Conservation (phyloP, 2,329 filamentous ascomycete genomes). For the Aspergillus texensis region DNA sequence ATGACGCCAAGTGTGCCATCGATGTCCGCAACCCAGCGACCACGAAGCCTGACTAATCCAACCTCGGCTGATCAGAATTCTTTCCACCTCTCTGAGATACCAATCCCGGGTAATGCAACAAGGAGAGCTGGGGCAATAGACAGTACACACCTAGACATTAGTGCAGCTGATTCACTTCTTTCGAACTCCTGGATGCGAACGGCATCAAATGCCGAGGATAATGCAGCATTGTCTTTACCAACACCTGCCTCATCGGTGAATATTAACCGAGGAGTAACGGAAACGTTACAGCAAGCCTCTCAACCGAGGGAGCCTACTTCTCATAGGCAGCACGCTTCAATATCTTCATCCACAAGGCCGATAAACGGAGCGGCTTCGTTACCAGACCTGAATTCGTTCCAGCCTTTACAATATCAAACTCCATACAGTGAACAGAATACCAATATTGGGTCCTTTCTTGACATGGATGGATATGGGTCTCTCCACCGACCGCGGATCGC, state of each 20-base stretch:
- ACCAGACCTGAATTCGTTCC: slow-evolving; percentile 27
- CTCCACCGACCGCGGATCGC: slow-evolving; percentile 36
- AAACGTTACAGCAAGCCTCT: slow-evolving; percentile 22
- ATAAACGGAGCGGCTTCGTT: slow-evolving; percentile 22
- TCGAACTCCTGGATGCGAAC: slow-evolving; percentile 33
- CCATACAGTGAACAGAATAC: slow-evolving; percentile 33
- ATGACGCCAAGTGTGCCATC: not conserved
- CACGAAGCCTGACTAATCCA: slow-evolving; percentile 9
- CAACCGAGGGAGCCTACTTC: slow-evolving; percentile 21
- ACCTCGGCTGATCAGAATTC: slow-evolving; percentile 7
- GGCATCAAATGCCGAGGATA: slow-evolving; percentile 29
- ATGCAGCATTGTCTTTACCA: slow-evolving; percentile 26
- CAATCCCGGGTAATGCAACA: slow-evolving; percentile 1
- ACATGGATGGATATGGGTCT: slow-evolving; percentile 33
- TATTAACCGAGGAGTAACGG: slow-evolving; percentile 20
- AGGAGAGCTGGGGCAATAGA: slow-evolving; percentile 12
- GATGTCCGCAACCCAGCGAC: slow-evolving; percentile 6
- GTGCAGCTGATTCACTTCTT: slow-evolving; percentile 26
- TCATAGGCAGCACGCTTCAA: slow-evolving; percentile 18
- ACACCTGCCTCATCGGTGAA: slow-evolving; percentile 33
- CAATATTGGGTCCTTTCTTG: slow-evolving; percentile 29
- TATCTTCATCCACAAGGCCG: slow-evolving; percentile 25
- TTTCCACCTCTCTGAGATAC: not conserved
- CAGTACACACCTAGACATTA: slow-evolving; percentile 11
- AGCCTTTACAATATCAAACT: slow-evolving; percentile 29